These are phyloP conservation scores for Lignosus rhinocerotis DNA, from an alignment of 1,284 basidiomycete species.

Conservation along the genomic window DNA sequence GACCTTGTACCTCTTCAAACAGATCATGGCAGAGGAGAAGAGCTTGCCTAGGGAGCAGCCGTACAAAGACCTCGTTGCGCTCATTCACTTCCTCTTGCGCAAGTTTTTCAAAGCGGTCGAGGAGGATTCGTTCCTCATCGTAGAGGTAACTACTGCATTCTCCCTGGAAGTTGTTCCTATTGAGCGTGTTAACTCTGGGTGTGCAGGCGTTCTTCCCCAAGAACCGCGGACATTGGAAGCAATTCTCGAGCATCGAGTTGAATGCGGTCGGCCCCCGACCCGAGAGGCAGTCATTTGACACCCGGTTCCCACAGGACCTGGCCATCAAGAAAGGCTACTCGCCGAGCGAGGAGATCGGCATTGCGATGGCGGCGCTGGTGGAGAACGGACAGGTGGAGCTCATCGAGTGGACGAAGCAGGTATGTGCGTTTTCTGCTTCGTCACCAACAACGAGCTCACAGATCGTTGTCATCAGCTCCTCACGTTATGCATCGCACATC, in stretches of 20 bases:
- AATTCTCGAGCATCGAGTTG: slow-evolving; percentile 79
- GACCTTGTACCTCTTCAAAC: slow-evolving; percentile 81
- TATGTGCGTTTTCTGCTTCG: slow-evolving; percentile 37
- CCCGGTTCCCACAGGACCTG: slow-evolving; percentile 64
- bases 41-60: slow-evolving; percentile 75
- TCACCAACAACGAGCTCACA: background rate
- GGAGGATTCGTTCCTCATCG: slow-evolving; percentile 79
- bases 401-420: slow-evolving; percentile 81
- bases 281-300: slow-evolving; percentile 42
- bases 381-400: slow-evolving; percentile 65
- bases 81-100: slow-evolving; percentile 84
- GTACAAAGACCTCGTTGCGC: slow-evolving; percentile 78
- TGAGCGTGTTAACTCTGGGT: too few species aligned
- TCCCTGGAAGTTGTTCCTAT: too few species aligned
- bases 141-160: slow-evolving; percentile 60
- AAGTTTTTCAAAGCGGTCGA: slow-evolving; percentile 90
- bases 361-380: slow-evolving; percentile 74
- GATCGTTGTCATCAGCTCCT: slow-evolving; percentile 54
- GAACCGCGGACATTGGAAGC: slow-evolving; percentile 84
- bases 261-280: slow-evolving; percentile 50
- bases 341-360: slow-evolving; percentile 89
- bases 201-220: slow-evolving; percentile 85
- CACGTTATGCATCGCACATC: slow-evolving; percentile 60
- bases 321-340: slow-evolving; percentile 85
- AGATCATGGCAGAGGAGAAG: slow-evolving; percentile 76